phyloP scores from a whole-genome alignment of 768 basidiomycete species.

The Kwoniella sp. region DNA sequence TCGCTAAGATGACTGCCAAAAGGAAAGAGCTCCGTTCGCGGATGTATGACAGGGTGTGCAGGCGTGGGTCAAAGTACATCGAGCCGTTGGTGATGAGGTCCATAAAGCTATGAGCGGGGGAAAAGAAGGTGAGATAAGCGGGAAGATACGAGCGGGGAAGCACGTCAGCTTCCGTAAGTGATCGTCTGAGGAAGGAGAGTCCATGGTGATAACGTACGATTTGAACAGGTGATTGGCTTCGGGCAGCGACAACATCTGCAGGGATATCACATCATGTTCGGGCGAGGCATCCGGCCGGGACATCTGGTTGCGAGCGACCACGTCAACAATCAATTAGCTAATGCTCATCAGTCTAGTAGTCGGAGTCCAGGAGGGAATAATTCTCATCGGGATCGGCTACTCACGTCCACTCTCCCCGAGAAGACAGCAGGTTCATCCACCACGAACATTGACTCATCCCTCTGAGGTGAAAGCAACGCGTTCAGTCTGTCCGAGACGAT shows the following conservation, averaged over 20 bases:
- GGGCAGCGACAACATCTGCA: constrained; percentile 16
- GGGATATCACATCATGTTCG: constrained; percentile 22
- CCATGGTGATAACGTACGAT: constrained; percentile 4
- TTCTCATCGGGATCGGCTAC: not conserved
- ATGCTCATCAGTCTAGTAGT: not conserved
- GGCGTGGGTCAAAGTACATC: constrained; percentile 21
- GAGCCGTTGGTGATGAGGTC: constrained; percentile 22
- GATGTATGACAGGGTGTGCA: constrained; percentile 20
- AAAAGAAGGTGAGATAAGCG: too few species aligned
- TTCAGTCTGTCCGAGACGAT: constrained; percentile 6
- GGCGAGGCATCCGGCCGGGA: constrained; percentile 21
- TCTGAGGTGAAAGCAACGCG: constrained; percentile 4
- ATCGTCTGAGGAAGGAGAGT: not conserved
- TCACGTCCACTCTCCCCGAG: constrained; percentile 22
- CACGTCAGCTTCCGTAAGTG: too few species aligned
- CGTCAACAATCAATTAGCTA: too few species aligned
- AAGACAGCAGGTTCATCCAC: constrained; percentile 19
- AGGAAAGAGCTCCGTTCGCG: constrained; percentile 21
- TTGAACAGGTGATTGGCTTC: constrained; percentile 22
- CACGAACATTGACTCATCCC: not conserved
- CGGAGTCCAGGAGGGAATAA: too few species aligned
- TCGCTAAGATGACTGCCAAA: constrained; percentile 14
- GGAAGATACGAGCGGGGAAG: too few species aligned
- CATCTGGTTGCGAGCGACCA: too few species aligned
- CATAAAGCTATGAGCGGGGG: constrained; percentile 24